phyloP scores from a whole-genome alignment of 768 basidiomycete genomes.

The Pleurotus ostreatus region DNA sequence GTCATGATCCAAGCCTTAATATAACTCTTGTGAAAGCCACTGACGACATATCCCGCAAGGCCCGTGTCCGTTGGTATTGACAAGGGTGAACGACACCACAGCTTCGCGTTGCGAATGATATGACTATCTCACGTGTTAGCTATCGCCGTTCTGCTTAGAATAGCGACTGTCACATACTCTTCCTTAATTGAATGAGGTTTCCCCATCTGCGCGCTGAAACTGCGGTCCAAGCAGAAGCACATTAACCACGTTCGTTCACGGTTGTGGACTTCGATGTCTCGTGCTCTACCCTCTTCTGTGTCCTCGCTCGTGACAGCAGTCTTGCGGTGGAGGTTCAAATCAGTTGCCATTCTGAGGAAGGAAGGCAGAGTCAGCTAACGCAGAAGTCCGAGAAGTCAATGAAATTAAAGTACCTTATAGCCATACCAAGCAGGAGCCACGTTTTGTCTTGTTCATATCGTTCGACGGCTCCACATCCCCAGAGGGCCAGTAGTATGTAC shows the following conservation, averaged over 20 bases:
- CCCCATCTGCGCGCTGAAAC: slow-evolving; percentile 93
- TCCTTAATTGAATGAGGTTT: slow-evolving; percentile 92
- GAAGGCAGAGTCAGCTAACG: not conserved
- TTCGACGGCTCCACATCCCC: slow-evolving; percentile 94
- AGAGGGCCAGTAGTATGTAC: slow-evolving; percentile 82
- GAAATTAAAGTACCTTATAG: slow-evolving; percentile 52
- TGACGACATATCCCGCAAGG: slow-evolving; percentile 73
- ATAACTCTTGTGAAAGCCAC: slow-evolving; percentile 19
- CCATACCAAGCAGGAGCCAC: slow-evolving; percentile 87
- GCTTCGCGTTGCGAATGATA: slow-evolving; percentile 78
- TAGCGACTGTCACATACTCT: slow-evolving; percentile 57
- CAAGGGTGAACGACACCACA: slow-evolving; percentile 71
- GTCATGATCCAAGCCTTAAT: no score
- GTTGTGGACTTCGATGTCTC: slow-evolving; percentile 86
- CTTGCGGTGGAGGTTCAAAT: slow-evolving; percentile 93
- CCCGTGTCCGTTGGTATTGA: slow-evolving; percentile 62
- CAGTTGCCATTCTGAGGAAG: slow-evolving; percentile 79
- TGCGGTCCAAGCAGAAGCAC: slow-evolving; percentile 83
- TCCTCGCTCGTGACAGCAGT: slow-evolving; percentile 57
- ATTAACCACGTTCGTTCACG: slow-evolving; percentile 93
- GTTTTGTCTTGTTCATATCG: slow-evolving; percentile 96
- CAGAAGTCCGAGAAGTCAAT: not conserved
- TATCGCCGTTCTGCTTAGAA: slow-evolving; percentile 5
- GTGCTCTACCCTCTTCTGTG: slow-evolving; percentile 73
- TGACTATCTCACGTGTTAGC: slow-evolving; percentile 43